Conservation (phyloP, 2,329 filamentous ascomycete genomes). For the Pyrenochaeta sp. region DNA sequence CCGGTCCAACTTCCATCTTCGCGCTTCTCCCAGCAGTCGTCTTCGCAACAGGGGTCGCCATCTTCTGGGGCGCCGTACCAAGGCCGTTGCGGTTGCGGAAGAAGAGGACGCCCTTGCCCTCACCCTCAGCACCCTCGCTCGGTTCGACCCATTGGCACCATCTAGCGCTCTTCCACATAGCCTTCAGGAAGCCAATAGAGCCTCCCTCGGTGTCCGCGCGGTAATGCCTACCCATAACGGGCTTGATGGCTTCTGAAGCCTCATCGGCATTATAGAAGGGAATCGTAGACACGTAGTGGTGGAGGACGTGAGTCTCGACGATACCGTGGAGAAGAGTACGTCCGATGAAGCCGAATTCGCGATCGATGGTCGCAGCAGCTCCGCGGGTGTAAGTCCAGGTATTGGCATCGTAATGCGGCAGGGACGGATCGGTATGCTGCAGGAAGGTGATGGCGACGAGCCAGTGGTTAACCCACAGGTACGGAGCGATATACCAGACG, state of each 20-base stretch:
- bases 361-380: conserved; percentile 94
- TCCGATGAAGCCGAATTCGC: conserved; percentile 95
- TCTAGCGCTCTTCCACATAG: conserved; percentile 81
- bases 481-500: conserved; percentile 95
- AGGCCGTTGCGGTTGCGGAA: conserved; percentile 94
- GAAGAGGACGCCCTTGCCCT: conserved; percentile 87
- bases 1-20: conserved; percentile 47
- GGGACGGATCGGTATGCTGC: conserved; percentile 93
- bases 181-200: conserved; percentile 78
- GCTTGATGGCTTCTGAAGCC: conserved; percentile 91
- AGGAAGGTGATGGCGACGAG: conserved; percentile 97
- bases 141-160: conserved; percentile 99
- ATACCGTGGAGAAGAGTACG: conserved; percentile 92
- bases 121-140: conserved; percentile 78
- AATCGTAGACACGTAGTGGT: conserved; percentile 96
- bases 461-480: conserved; percentile 99
- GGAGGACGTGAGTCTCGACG: conserved; percentile 95
- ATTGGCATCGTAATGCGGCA: conserved; percentile 88
- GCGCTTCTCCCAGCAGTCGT: conserved; percentile 39
- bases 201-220: conserved; percentile 81
- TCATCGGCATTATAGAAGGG: conserved; percentile 98
- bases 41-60: conserved; percentile 41
- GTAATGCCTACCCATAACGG: conserved; percentile 95
- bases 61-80: conserved; percentile 67
- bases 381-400: conserved; percentile 94